Conservation (phyloP, 2,329 filamentous ascomycete genomes). For the Tolypocladium inflatum region DNA sequence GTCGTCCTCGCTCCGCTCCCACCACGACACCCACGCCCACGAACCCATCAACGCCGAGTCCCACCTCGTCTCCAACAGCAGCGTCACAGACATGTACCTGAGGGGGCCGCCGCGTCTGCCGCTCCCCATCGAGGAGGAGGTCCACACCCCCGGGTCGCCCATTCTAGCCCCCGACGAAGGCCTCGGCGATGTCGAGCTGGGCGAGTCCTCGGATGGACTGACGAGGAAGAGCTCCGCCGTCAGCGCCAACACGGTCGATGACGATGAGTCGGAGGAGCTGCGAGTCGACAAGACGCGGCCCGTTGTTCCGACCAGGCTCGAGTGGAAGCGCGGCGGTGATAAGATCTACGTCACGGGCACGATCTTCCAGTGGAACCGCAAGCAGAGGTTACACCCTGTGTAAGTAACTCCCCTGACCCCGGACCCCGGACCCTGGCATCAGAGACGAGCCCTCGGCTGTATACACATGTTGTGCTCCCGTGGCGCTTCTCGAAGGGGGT, state of each 20-base stretch:
- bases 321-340: slow-evolving; percentile 76
- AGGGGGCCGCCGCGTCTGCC: slow-evolving; percentile 78
- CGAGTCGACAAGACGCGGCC: slow-evolving; percentile 65
- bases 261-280: slow-evolving; percentile 70
- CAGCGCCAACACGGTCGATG: slow-evolving; percentile 59
- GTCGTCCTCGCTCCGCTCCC: slow-evolving; percentile 24
- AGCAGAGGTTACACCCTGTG: slow-evolving; percentile 79
- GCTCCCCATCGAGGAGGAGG: slow-evolving; percentile 86
- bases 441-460: not conserved
- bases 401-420: slow-evolving; percentile 42
- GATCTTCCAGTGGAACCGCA: slow-evolving; percentile 94
- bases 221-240: slow-evolving; percentile 48
- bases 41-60: slow-evolving; percentile 26
- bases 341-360: slow-evolving; percentile 96
- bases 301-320: slow-evolving; percentile 73
- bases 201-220: slow-evolving; percentile 39
- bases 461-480: slow-evolving; percentile 1
- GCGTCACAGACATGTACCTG: slow-evolving; percentile 54
- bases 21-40: slow-evolving; percentile 24
- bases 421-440: not conserved
- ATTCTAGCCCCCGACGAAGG: slow-evolving; percentile 65
- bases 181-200: slow-evolving; percentile 38
- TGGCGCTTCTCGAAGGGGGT: not conserved
- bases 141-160: slow-evolving; percentile 81
- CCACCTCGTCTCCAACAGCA: slow-evolving; percentile 41